Base-by-base conservation (phyloP, 495 filamentous ascomycete genomes). In the Bacidia gigantensis region DNA sequence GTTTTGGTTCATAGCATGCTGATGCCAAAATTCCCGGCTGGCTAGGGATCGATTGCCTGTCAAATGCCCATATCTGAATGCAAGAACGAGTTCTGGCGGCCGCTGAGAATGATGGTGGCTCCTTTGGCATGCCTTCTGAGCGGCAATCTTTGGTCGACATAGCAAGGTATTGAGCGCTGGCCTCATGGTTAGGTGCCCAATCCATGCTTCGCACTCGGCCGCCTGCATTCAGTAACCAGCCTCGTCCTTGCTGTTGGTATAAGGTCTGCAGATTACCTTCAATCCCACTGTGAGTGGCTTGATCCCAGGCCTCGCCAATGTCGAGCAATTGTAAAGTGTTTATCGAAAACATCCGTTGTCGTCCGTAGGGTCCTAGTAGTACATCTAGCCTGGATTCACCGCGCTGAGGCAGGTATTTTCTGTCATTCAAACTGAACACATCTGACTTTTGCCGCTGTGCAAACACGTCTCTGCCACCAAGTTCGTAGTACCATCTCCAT, bases 1-100 rank as follows among this genome's bases (percentile, higher is more conserved):
- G 60, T 46, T 55, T 59, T 12, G 76, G 74, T 25, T 62, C 53
- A 41, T 35, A 7, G 29, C 14, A 14, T n/a, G 29, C 14, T 5
- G 29, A 7, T 35, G 14, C 14, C 29, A 35, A 14, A 35, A 5
- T 35, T 5, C 14, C 29, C 29, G 5, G 29, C 29, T 7, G 29
- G 14, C 14, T 35, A 7, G 29, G 5, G 5, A 35, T 14, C 14
- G 52, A 64, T 25, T 11, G 3, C n/a, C 24, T 50, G 11, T 1
- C 61, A 62, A 84, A 78, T 2, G 71, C 62, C 80, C 80, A 84
- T 0, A 83, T 69, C 49, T 82, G 79, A 39, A 83, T 60, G 20
- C 70, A 68, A 35, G 67, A 67, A 26, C 76, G 74, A 53, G 68
- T 72, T 45, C 69, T 63, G 11, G 63, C 53, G 3, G 68, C 67